Evolutionary conservation across 2,329 filamentous ascomycete genomes (phyloP), one percentile per base, ranked within the genome.

Genomic region (Cryphonectria radicalis): DNA sequence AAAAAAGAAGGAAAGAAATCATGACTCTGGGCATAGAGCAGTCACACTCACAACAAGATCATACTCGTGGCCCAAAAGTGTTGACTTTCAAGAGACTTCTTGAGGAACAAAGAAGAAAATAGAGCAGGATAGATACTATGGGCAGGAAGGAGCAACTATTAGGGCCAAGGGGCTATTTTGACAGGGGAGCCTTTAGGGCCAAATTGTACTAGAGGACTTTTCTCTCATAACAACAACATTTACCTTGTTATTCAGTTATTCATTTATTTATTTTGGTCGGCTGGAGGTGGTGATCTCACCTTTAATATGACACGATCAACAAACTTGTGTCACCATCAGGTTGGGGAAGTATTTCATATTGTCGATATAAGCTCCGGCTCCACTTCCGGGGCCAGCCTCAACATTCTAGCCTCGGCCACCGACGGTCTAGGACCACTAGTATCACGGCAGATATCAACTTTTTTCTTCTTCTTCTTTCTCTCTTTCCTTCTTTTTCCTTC

Each of bases 301-400:
- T 50, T 50, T 22, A 50, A 10, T 50, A 50, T 19, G 37, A 32
- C 22, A 35, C 0, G 25, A 59, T 6, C 13, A 17, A 19, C 55
- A 32, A 4, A 22, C 43, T 32, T 7, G 25, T 46, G 55, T 53
- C 59, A 32, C 19, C 32, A 42, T 63, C 43, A 10, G n/a, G 59
- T 63, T 68, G 57, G 32, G 57, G 59, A 37, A 32, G 32, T 32
- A 68, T 68, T 53, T 53, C 57, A 59, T 68, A 42, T 42, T 42
- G 22, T 22, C 32, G 28, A 63, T 35, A 17, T 22, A 28, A 57
- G 25, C 55, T 25, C 55, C 25, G 14, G 32, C 59, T 63, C 66
- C 66, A 68, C 57, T 32, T 35, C 59, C 59, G 59, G 59, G 17
- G 59, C 28, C 28, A 35, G 32, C 19, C 59, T 62, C 63, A 64